Evolutionary conservation across 805 yeast genomes (phyloP).

Genomic region (Metschnikowia hibisci): DNA sequence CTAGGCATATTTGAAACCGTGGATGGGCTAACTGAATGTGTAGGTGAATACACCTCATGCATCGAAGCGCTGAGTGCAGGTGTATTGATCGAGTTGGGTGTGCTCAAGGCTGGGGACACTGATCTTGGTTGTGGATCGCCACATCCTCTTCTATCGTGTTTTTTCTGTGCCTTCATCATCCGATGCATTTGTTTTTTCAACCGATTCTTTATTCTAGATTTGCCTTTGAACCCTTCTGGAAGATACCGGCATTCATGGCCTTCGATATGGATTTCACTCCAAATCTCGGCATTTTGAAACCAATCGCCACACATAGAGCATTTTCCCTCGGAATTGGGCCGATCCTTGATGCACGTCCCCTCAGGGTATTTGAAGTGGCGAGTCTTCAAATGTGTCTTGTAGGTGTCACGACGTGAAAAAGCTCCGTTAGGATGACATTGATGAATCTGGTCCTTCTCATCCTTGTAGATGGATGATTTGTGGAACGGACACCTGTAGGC

Average conservation of each 20-base stretch:
- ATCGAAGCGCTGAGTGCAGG: constrained; percentile 15
- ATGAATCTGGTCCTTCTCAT: constrained; percentile 38
- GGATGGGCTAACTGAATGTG: constrained; percentile 13
- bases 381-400: constrained; percentile 54
- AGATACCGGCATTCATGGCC: constrained; percentile 46
- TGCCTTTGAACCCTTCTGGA: constrained; percentile 43
- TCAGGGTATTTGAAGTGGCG: constrained; percentile 56
- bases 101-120: constrained; percentile 15
- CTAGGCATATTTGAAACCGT: constrained; percentile 1
- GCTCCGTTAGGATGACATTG: constrained; percentile 58
- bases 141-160: constrained; percentile 3
- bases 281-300: constrained; percentile 46
- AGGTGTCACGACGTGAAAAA: constrained; percentile 57
- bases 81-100: constrained; percentile 17
- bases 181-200: constrained; percentile 35
- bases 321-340: constrained; percentile 42
- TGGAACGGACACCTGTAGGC: constrained; percentile 57
- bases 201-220: constrained; percentile 41
- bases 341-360: constrained; percentile 46
- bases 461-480: constrained; percentile 31
- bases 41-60: constrained; percentile 17
- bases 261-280: constrained; percentile 51
- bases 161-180: constrained; percentile 16
- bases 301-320: constrained; percentile 54
- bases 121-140: neutral